A percentile compares a stretch with the other conserved stretches of the same genome.
Conservation (phyloP, 176 grass and related monocot species). For the Tuctoria greenei region DNA sequence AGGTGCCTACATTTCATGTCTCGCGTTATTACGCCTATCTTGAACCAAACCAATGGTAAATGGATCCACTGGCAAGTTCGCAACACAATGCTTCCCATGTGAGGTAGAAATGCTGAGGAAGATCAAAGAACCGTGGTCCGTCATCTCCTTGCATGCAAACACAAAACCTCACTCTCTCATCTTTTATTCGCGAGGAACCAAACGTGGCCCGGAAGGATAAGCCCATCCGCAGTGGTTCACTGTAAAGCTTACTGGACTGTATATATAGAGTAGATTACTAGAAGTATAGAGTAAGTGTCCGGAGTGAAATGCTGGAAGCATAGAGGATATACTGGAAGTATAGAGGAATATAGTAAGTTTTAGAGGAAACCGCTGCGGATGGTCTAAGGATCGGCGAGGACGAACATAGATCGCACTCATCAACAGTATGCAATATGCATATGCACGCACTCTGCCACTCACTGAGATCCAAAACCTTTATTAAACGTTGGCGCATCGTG, state of each 20-base stretch:
- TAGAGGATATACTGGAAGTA: too few relatives aligned
- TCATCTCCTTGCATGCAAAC: background rate
- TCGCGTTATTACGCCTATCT: background rate
- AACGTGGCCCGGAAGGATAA: constrained; percentile 16
- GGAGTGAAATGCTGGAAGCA: too few relatives aligned
- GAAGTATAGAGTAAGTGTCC: too few relatives aligned
- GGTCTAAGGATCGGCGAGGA: constrained; percentile 10
- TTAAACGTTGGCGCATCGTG: background rate
- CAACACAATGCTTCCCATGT: background rate
- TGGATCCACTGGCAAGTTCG: background rate
- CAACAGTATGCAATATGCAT: background rate
- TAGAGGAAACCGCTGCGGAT: too few relatives aligned
- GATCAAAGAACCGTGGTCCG: background rate
- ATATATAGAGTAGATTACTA: too few relatives aligned
- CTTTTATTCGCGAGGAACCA: constrained; percentile 7
- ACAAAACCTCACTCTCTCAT: background rate
- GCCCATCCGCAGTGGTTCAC: too few relatives aligned
- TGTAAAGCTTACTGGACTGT: too few relatives aligned
- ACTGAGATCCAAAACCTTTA: constrained; percentile 9
- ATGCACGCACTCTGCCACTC: background rate
- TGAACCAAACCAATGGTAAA: background rate
- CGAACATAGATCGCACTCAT: background rate
- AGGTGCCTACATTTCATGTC: background rate
- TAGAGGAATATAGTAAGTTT: too few relatives aligned
- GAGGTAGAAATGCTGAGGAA: background rate